Evolutionary conservation across 768 basidiomycete genomes (phyloP), one percentile per base, ranked within the genome.

Genomic region (Lyophyllum shimeji): DNA sequence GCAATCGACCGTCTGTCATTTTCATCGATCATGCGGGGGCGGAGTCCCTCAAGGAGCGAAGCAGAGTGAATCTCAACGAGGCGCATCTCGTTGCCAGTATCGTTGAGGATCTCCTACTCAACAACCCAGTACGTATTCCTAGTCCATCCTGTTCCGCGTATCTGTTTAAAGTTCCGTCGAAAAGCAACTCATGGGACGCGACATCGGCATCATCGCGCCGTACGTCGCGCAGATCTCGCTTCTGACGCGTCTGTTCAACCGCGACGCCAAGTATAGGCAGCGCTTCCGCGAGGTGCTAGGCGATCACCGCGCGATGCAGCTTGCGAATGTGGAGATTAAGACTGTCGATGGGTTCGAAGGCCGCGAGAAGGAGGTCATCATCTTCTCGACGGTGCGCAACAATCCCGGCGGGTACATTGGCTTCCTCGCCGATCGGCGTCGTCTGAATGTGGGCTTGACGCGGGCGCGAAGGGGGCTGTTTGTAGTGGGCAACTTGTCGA

Each of bases 281-380:
- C 83, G 85, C 0, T 89, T 93, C 66, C 68, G 71, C 37, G 65
- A 70, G 6, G 78, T 83, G 0, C 76, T 95, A 21, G 93, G 93
- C 20, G 70, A 78, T 13, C 78, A 79, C 45, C 84, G 92, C 23
- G 84, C 79, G 18, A 74, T 81, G 71, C 85, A 95, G 60, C 69
- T 93, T 7, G 65, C 73, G 0, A 68, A 81, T 50, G 80, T 97
- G 50, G 94, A 96, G 69, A 82, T 96, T 64, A 92, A 90, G 74
- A 96, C 94, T 0, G 94, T 97, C 13, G 94, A 97, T 63, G 94
- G 94, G 18, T 97, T 95, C 68, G 93, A 97, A 69, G 94, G 94
- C 12, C 81, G 93, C 44, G 93, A 97, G 74, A 96, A 96, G 73
- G 89, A 93, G 27, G 84, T 96, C 40, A 90, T 97, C 59, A 79